A percentile compares a stretch with the other conserved stretches of the same genome.
Conservation (phyloP, 2,329 filamentous ascomycete species). For the Byssochlamys sp. region DNA sequence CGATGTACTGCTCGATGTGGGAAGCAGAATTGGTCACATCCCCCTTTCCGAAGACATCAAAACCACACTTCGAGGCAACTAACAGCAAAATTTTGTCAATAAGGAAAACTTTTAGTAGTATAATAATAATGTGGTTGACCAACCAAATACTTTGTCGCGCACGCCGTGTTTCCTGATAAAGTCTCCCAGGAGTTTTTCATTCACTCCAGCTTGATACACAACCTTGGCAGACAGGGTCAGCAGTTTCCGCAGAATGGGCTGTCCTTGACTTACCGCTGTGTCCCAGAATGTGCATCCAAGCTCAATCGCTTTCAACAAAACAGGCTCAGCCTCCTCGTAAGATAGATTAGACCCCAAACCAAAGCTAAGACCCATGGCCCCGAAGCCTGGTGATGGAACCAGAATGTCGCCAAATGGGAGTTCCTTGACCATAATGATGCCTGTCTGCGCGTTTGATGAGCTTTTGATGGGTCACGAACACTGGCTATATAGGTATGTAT, state of each 20-base stretch:
- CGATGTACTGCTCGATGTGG: slow-evolving; percentile 42
- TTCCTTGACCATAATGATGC: slow-evolving; percentile 29
- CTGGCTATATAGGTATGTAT: too few species aligned
- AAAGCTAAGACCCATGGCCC: slow-evolving; percentile 42
- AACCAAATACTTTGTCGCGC: slow-evolving; percentile 42
- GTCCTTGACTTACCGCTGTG: slow-evolving; percentile 29
- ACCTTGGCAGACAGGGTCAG: slow-evolving; percentile 22
- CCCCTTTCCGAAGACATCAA: slow-evolving; percentile 28
- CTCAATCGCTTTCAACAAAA: slow-evolving; percentile 42
- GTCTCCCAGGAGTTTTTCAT: slow-evolving; percentile 43
- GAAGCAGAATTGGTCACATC: slow-evolving; percentile 36
- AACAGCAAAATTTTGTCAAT: neutral
- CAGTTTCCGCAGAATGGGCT: neutral
- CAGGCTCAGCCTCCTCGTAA: slow-evolving; percentile 40
- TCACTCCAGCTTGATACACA: slow-evolving; percentile 38
- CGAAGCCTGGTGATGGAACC: slow-evolving; percentile 39
- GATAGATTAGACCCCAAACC: slow-evolving; percentile 35
- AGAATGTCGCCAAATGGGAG: slow-evolving; percentile 31
- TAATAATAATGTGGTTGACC: slow-evolving; percentile 7
- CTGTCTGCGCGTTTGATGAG: too few species aligned
- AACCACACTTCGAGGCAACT: slow-evolving; percentile 44
- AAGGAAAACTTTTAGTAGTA: too few species aligned
- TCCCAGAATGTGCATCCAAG: slow-evolving; percentile 40
- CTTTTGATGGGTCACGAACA: too few species aligned
- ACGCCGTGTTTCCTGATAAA: slow-evolving; percentile 44